These are phyloP conservation scores for Zalaria obscura DNA, from an alignment of 2,329 filamentous ascomycete species.

Conservation along the genomic window DNA sequence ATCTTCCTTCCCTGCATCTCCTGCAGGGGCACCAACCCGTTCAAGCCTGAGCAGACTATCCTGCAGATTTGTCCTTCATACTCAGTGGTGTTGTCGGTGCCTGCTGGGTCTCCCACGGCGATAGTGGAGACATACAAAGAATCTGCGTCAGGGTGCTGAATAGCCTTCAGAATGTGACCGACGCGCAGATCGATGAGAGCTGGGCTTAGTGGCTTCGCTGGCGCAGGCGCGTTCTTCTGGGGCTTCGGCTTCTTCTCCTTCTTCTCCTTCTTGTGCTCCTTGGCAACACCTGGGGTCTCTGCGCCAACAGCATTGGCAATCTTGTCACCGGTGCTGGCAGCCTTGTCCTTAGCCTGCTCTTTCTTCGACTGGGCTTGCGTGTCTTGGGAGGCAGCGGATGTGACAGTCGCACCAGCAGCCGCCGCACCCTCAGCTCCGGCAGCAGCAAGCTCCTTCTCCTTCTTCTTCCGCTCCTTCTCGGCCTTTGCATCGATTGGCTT, in stretches of 20 bases:
- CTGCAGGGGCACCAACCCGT: conserved; percentile 79
- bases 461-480: conserved; percentile 93
- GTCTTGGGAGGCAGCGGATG: conserved; percentile 24
- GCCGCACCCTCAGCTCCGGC: conserved; percentile 40
- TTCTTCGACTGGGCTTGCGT: conserved; percentile 31
- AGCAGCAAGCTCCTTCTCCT: conserved; percentile 62
- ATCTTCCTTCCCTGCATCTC: conserved; percentile 97
- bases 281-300: conserved; percentile 24
- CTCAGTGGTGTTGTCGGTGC: conserved; percentile 77
- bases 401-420: conserved; percentile 27
- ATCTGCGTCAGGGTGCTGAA: conserved; percentile 93
- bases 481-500: conserved; percentile 83
- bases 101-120: conserved; percentile 76
- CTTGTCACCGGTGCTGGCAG: conserved; percentile 38
- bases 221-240: conserved; percentile 42
- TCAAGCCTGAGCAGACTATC: conserved; percentile 93
- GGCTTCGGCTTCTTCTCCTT: conserved; percentile 88
- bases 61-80: conserved; percentile 84
- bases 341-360: conserved; percentile 31
- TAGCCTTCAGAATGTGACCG: conserved; percentile 90
- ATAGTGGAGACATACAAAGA: conserved; percentile 92
- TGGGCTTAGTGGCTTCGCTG: conserved; percentile 66
- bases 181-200: conserved; percentile 87
- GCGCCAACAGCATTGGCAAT: conserved; percentile 30
- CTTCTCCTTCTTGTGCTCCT: conserved; percentile 51